Conservation (phyloP, 345 rosid genomes). For the Eucalyptus leucophloia region DNA sequence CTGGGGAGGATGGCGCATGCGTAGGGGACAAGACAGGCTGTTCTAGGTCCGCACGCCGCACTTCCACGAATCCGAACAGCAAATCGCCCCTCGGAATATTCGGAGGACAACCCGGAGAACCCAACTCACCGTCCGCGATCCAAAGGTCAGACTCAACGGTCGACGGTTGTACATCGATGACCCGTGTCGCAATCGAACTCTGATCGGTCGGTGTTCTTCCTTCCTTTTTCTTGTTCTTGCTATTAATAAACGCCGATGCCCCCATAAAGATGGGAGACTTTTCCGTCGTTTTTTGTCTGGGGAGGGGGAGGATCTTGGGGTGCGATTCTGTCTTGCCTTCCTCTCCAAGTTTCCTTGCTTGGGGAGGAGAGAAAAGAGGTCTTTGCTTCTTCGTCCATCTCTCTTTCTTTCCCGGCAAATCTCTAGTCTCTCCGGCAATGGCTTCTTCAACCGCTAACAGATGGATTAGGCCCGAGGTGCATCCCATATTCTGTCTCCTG, state of each 20-base stretch:
- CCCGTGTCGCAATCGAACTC: neutral
- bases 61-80: neutral
- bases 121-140: neutral
- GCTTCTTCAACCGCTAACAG: neutral
- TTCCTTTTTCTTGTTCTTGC: neutral
- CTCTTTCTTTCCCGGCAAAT: neutral
- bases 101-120: neutral
- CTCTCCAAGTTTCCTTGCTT: neutral
- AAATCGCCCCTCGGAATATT: neutral
- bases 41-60: neutral
- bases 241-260: neutral
- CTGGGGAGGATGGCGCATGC: neutral
- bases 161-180: neutral
- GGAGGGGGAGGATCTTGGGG: neutral
- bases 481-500: neutral
- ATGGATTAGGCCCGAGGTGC: slow-evolving; percentile 22
- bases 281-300: neutral
- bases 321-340: neutral
- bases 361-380: neutral
- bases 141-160: neutral
- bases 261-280: neutral
- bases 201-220: neutral
- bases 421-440: neutral
- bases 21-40: neutral
- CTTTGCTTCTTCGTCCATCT: neutral